Evolutionary conservation across 805 yeast genomes (phyloP), one percentile per base, ranked within the genome.

Genomic region (Metschnikowia shivogae): DNA sequence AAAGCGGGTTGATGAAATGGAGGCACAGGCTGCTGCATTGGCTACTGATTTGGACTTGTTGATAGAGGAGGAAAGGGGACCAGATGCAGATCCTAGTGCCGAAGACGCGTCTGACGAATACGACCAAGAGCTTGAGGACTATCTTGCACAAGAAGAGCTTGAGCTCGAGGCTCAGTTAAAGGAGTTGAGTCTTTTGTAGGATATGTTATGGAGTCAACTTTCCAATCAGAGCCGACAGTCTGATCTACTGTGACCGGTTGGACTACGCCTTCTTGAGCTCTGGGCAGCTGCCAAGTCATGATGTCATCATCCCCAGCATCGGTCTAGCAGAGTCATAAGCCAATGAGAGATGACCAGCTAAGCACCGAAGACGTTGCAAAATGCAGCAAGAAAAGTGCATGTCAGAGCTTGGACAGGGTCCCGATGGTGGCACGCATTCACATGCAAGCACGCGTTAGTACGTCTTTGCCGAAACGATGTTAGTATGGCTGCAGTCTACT

Each of bases 121-220:
- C 43, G 49, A 48, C 30, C 43, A 47, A 26, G 54, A 54, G 34
- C 46, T 54, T 10, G 58, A 54, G 34, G 53, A 41, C 3, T 39
- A 41, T 13, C 36, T 55, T 31, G 49, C 49, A 10, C 48, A 43
- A 5, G 53, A 46, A 34, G 54, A 54, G 44, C 36, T 47, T 26
- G 58, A 54, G 47, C 52, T 54, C 24, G 57, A 48, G 39, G 54
- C 49, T 29, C 56, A 45, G 34, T 49, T 54, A 27, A n/a, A 37
- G 13, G 53, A 45, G 17, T 28, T 54, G 44, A 22, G 42, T 8
- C 13, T 39, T 13, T 31, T 39, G 36, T 39, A 22, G 3, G 26
- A 22, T 5, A 22, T 22, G 6, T 22, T 2, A 22, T 22, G 26
- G 4, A 22, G 8, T 22, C 26, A 22, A 6, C 26, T 3, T 22